Percentiles rank a stretch among this genome's conserved stretches.
phyloP scores from a whole-genome alignment of 179 eudicot genomes.

The Nepenthes alata region DNA sequence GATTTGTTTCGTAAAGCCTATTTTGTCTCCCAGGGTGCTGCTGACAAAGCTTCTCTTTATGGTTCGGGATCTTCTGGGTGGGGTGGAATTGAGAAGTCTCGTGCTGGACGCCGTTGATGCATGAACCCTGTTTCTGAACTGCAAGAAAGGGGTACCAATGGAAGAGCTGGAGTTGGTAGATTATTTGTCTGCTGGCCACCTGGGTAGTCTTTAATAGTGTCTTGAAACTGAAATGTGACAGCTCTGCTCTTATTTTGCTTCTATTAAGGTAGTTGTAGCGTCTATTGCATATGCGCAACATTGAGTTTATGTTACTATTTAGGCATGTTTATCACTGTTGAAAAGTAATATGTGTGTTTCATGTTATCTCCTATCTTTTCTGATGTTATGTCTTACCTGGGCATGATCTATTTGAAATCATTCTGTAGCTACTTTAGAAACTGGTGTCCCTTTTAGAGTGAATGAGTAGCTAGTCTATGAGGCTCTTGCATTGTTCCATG shows the following conservation, averaged over 20 bases:
- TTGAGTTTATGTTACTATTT: not conserved
- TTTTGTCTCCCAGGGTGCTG: constrained; percentile 45
- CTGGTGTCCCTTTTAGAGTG: too few relatives aligned
- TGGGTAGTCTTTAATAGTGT: constrained; percentile 11
- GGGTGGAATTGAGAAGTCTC: constrained; percentile 67
- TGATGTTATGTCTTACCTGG: not conserved
- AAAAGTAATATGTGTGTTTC: too few relatives aligned
- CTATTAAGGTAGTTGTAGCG: not conserved
- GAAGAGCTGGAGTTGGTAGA: constrained; percentile 27
- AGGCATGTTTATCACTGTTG: too few relatives aligned
- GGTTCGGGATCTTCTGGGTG: constrained; percentile 75
- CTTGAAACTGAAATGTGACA: constrained; percentile 12
- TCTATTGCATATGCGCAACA: not conserved
- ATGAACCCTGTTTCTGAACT: not conserved
- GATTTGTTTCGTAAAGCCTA: constrained; percentile 1
- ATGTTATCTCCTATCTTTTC: too few relatives aligned
- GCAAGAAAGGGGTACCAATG: constrained; percentile 6
- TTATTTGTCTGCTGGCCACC: constrained; percentile 18
- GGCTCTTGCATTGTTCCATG: too few relatives aligned
- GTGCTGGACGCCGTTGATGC: constrained; percentile 48
- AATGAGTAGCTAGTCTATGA: too few relatives aligned
- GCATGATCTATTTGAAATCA: too few relatives aligned
- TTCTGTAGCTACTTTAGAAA: too few relatives aligned
- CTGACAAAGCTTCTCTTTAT: constrained; percentile 67
- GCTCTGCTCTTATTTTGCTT: constrained; percentile 6